Evolutionary conservation across 2,329 filamentous ascomycete genomes (phyloP), one percentile per base, ranked within the genome.

Genomic region (Verticillium dahliae): DNA sequence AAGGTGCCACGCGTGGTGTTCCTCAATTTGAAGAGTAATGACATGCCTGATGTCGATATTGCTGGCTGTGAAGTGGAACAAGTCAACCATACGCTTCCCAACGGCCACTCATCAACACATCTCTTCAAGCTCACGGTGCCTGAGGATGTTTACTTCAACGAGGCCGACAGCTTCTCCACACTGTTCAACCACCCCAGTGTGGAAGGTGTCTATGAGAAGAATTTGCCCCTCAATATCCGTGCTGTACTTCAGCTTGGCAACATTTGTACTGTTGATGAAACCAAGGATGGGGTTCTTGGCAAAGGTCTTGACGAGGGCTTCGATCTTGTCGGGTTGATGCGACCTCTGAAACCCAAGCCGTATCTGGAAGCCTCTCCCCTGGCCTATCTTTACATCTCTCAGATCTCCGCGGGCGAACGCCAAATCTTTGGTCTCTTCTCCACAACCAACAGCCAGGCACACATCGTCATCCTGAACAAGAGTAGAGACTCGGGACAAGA

Each of bases 361-460:
- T 99, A 99, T 69, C 85, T 99, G 2, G 84, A 89, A 18, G 83
- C 88, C 2, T 86, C 88, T 0, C 81, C 86, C 1, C 81, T 98
- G 72, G 88, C 88, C 22, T 99, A 96, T 71, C 82, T 98, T 60
- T 97, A 95, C 71, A 80, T 99, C 34, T 97, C 97, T 62, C 95
- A 99, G 74, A 90, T 99, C 70, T 88, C 89, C 55, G 88, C 92
- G 13, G 92, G 93, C 3, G 94, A 99, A 62, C 85, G 92, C 39
- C 93, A 99, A 70, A 89, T 99, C 59, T 98, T 97, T 73, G 93
- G 92, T 1, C 74, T 99, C 5, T 97, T 99, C 74, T 98, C 94
- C 0, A 94, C 92, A 0, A 85, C 86, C 0, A 89, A 85, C 65
- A 83, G 87, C 13, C 87, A 95, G 68, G 95, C 93, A 0, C 86